Percentiles rank a stretch among this genome's conserved stretches.
Evolutionary conservation across 1,284 basidiomycete species (phyloP).

Genomic region (Marasmius oreades): DNA sequence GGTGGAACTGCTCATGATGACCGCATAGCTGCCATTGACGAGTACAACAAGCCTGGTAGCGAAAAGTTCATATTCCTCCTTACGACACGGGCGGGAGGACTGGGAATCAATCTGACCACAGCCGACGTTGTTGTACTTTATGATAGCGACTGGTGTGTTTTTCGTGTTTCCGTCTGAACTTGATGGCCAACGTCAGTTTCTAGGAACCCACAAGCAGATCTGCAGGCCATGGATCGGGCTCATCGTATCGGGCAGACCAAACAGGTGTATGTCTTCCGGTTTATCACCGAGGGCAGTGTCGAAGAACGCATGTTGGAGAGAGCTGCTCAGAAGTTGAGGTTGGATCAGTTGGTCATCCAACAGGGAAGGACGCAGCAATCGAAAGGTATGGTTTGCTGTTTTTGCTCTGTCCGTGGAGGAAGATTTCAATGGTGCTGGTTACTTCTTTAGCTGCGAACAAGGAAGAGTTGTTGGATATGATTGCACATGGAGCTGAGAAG

Average conservation of each 20-base stretch:
- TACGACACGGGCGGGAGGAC: slow-evolving; percentile 96
- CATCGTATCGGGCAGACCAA: slow-evolving; percentile 99
- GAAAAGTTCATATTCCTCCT: slow-evolving; percentile 98
- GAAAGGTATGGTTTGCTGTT: slow-evolving; percentile 49
- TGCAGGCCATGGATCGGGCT: slow-evolving; percentile 99
- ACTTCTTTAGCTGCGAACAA: slow-evolving; percentile 75
- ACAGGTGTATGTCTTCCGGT: slow-evolving; percentile 97
- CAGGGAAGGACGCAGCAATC: slow-evolving; percentile 79
- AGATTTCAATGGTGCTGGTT: neutral
- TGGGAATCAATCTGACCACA: slow-evolving; percentile 95
- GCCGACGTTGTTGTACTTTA: slow-evolving; percentile 98
- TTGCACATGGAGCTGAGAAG: slow-evolving; percentile 95
- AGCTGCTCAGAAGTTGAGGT: slow-evolving; percentile 92
- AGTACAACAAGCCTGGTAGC: slow-evolving; percentile 93
- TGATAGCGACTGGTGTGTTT: slow-evolving; percentile 84
- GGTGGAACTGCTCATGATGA: slow-evolving; percentile 96
- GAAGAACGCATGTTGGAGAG: slow-evolving; percentile 97
- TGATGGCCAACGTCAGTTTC: slow-evolving; percentile 4
- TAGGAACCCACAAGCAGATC: slow-evolving; percentile 97
- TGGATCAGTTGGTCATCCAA: slow-evolving; percentile 98
- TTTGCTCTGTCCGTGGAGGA: neutral
- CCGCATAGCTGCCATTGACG: slow-evolving; percentile 93
- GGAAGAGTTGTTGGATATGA: slow-evolving; percentile 98
- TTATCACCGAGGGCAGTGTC: slow-evolving; percentile 95
- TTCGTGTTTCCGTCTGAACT: neutral